These are phyloP conservation scores for Gentiana macrophylla DNA, from an alignment of 257 asterid species.

Conservation along the genomic window DNA sequence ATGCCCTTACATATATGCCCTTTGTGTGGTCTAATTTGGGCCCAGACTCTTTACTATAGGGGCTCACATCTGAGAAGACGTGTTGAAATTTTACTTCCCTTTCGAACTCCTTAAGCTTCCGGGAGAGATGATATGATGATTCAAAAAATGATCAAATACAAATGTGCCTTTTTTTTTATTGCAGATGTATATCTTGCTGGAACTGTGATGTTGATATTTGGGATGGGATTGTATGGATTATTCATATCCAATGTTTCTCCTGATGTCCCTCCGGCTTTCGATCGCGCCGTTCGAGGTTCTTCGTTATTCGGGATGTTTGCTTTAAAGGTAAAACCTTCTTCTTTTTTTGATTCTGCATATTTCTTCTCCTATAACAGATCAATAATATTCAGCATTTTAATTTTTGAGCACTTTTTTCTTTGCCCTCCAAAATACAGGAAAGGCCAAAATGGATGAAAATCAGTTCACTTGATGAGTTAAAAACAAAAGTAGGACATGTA, in stretches of 20 bases:
- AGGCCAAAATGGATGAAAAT: constrained; percentile 98
- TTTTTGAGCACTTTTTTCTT: background rate
- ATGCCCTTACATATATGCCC: no score
- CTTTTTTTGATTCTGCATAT: background rate
- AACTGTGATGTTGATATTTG: constrained; percentile 90
- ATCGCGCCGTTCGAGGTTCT: constrained; percentile 80
- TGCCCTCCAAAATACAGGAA: constrained; percentile 35
- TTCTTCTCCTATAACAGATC: background rate
- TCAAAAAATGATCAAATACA: no score
- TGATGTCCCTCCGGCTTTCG: constrained; percentile 31
- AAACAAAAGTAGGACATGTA: constrained; percentile 93
- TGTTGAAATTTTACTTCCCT: no score
- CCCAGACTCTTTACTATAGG: no score
- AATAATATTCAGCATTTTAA: no score
- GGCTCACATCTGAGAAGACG: no score
- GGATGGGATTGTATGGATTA: constrained; percentile 91
- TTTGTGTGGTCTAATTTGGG: no score
- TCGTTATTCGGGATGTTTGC: constrained; percentile 89
- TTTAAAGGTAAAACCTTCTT: constrained; percentile 37
- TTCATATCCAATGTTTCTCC: constrained; percentile 62
- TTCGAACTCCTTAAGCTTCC: no score
- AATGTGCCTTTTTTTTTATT: background rate
- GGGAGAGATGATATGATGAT: no score
- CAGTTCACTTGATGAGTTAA: constrained; percentile 74
- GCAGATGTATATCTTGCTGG: constrained; percentile 91